Conservation (phyloP, 2,329 filamentous ascomycete species). For the Fusarium penzigii region DNA sequence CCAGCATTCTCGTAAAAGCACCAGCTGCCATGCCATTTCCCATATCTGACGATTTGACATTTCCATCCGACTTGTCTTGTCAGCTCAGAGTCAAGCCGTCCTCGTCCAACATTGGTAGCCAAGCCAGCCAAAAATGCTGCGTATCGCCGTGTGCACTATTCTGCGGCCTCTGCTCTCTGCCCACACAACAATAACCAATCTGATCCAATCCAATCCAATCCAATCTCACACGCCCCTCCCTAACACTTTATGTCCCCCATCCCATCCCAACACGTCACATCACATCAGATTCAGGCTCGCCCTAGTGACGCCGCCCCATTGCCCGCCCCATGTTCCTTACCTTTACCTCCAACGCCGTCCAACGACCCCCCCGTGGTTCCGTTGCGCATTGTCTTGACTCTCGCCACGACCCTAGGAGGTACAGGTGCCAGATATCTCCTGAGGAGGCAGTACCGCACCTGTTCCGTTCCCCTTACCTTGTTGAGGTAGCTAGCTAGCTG, state of each 20-base stretch:
- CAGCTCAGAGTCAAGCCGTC: neutral
- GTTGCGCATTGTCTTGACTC: conserved; percentile 23
- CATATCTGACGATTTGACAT: neutral
- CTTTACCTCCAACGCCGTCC: conserved; percentile 13
- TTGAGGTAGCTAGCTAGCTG: conserved; percentile 7
- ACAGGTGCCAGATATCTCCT: conserved; percentile 21
- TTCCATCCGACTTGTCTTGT: neutral
- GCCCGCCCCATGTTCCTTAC: conserved; percentile 19
- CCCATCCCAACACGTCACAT: conserved; percentile 32
- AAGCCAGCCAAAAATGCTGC: neutral
- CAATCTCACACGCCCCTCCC: conserved; percentile 25
- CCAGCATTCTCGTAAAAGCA: too few relatives aligned
- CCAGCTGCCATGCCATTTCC: neutral
- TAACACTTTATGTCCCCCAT: conserved; percentile 7
- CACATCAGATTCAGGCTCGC: conserved; percentile 29
- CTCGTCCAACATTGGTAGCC: neutral
- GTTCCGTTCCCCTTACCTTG: neutral
- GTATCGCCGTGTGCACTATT: conserved; percentile 11
- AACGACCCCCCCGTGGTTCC: conserved; percentile 16
- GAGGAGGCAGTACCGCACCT: neutral
- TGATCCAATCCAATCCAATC: conserved; percentile 14
- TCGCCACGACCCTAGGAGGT: conserved; percentile 22
- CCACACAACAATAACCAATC: too few relatives aligned
- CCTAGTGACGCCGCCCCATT: conserved; percentile 17
- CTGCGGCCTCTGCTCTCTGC: conserved; percentile 15